phyloP scores from a whole-genome alignment of 768 basidiomycete genomes.

The Krasilnikovozyma curviuscula region DNA sequence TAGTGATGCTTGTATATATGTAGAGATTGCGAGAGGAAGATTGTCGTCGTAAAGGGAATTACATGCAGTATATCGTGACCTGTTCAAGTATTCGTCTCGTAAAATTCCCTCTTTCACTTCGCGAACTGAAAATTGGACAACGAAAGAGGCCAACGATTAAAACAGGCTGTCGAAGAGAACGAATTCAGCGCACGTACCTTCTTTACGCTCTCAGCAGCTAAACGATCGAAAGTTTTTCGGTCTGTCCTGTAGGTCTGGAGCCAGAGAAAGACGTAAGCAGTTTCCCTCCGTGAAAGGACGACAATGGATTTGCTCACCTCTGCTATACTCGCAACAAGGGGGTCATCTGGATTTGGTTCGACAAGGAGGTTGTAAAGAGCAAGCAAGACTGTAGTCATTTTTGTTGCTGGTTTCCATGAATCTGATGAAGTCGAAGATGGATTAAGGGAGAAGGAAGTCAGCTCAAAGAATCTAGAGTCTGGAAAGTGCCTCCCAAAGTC shows the following conservation, averaged over 20 bases:
- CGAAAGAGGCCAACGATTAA: background rate
- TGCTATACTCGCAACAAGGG: conserved; percentile 23
- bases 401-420: conserved; percentile 27
- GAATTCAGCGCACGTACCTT: conserved; percentile 13
- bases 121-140: conserved; percentile 4
- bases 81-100: too few species aligned
- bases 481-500: too few species aligned
- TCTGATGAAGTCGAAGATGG: too few species aligned
- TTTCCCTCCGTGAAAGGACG: background rate
- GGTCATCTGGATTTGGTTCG: conserved; percentile 27
- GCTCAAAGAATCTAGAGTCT: too few species aligned
- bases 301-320: background rate
- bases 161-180: too few species aligned
- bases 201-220: conserved; percentile 19
- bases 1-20: too few species aligned
- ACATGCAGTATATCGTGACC: too few species aligned
- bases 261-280: background rate
- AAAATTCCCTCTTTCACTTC: too few species aligned
- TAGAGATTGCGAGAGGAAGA: too few species aligned
- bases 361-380: conserved; percentile 24
- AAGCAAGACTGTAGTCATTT: conserved; percentile 24
- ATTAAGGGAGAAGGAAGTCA: too few species aligned
- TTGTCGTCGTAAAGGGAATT: too few species aligned
- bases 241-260: conserved; percentile 22
- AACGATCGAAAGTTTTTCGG: conserved; percentile 19